Evolutionary conservation across 257 asterid species (phyloP).

Genomic region (Fraxinus pennsylvanica): DNA sequence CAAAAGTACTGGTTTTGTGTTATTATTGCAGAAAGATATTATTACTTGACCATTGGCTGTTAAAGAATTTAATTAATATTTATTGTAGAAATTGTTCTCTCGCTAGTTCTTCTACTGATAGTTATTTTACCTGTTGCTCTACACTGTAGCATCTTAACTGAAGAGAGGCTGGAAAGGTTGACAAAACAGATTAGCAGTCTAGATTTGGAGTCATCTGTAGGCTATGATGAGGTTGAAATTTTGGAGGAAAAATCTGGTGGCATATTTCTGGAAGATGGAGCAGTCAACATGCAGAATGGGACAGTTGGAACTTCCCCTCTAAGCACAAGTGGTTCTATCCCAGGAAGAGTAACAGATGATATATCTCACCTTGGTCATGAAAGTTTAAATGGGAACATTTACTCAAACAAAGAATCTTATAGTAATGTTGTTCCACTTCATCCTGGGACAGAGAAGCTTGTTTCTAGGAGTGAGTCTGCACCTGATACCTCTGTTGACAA

Average conservation of each 20-base stretch:
- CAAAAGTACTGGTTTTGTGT: not conserved
- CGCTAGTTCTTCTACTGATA: slow-evolving; percentile 14
- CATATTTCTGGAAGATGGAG: slow-evolving; percentile 43
- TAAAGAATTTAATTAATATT: slow-evolving; percentile 8
- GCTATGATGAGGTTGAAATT: slow-evolving; percentile 43
- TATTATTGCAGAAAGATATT: not conserved
- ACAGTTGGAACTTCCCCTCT: slow-evolving; percentile 49
- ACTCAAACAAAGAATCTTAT: slow-evolving; percentile 38
- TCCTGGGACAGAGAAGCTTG: slow-evolving; percentile 45
- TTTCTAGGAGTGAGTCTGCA: slow-evolving; percentile 40
- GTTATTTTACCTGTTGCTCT: slow-evolving; percentile 25
- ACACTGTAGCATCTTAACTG: slow-evolving; percentile 71
- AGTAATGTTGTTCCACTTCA: slow-evolving; percentile 35
- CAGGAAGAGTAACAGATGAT: slow-evolving; percentile 40
- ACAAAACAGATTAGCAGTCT: slow-evolving; percentile 66
- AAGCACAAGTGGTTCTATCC: slow-evolving; percentile 38
- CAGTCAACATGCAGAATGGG: slow-evolving; percentile 41
- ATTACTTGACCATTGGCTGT: slow-evolving; percentile 22
- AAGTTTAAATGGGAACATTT: slow-evolving; percentile 33
- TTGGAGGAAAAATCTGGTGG: slow-evolving; percentile 48
- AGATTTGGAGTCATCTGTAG: slow-evolving; percentile 56
- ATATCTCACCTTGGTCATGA: slow-evolving; percentile 47
- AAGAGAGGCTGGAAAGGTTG: slow-evolving; percentile 88
- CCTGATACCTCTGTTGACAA: slow-evolving; percentile 38
- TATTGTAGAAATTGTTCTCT: slow-evolving; percentile 22